These are phyloP conservation scores for Colletotrichum horii DNA, from an alignment of 2,329 filamentous ascomycete species.

Conservation along the genomic window DNA sequence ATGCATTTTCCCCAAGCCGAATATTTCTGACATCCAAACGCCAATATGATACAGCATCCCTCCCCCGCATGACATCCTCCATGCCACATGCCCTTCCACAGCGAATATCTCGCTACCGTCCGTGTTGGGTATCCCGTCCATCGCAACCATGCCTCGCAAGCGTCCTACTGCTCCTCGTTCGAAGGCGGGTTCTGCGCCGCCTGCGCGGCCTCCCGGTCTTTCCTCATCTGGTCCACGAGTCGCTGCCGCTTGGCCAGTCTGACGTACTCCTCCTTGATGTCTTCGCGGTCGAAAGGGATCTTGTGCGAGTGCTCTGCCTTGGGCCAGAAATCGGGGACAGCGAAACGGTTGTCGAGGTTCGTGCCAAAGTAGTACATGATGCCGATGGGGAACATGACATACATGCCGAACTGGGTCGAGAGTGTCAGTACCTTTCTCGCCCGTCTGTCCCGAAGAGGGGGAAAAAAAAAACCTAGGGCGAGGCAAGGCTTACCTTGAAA, in stretches of 20 bases:
- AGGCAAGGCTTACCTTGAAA: constrained; percentile 71
- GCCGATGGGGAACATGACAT: constrained; percentile 97
- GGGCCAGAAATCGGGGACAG: constrained; percentile 93
- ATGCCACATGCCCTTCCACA: background rate
- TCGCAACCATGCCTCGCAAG: background rate
- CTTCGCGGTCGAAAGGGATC: constrained; percentile 78
- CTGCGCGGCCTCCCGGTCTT: constrained; percentile 41
- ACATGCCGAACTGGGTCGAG: constrained; percentile 83
- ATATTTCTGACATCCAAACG: constrained; percentile 18
- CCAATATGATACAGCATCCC: constrained; percentile 12
- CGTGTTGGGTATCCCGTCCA: background rate
- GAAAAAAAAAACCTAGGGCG: background rate
- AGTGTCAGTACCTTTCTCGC: background rate
- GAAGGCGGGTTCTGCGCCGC: constrained; percentile 30
- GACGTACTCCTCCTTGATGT: constrained; percentile 83
- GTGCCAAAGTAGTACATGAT: constrained; percentile 99
- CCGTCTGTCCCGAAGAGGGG: background rate
- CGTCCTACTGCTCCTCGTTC: constrained; percentile 27
- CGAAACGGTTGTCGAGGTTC: constrained; percentile 92
- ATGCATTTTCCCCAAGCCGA: constrained; percentile 8
- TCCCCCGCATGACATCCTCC: background rate
- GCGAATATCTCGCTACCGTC: background rate
- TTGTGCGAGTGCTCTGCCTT: constrained; percentile 77
- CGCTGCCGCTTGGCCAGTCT: constrained; percentile 68
- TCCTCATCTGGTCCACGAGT: constrained; percentile 76